Conservation (phyloP, 768 basidiomycete species). For the Boletellus ananiceps region DNA sequence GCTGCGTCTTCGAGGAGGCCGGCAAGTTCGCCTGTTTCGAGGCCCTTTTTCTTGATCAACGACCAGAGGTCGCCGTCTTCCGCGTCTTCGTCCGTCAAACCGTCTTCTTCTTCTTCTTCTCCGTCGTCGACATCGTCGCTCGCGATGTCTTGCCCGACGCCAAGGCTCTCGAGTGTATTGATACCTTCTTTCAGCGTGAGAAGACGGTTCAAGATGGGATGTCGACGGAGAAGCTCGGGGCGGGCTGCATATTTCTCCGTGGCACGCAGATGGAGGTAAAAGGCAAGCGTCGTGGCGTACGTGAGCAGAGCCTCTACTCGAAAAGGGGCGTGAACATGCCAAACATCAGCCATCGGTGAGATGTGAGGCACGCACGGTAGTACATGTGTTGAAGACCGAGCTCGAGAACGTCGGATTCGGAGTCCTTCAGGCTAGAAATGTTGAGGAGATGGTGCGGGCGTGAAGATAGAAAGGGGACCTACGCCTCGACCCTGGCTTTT, state of each 20-base stretch:
- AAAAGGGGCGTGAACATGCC: background rate
- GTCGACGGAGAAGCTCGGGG: conserved; percentile 58
- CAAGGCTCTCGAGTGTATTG: conserved; percentile 78
- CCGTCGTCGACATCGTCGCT: conserved; percentile 46
- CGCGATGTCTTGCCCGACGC: conserved; percentile 54
- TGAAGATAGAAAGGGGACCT: conserved; percentile 16
- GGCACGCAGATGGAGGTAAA: conserved; percentile 85
- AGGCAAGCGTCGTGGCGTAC: conserved; percentile 86
- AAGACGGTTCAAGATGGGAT: conserved; percentile 72
- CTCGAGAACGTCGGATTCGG: conserved; percentile 48
- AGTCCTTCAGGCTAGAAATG: conserved; percentile 42
- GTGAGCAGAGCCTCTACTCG: conserved; percentile 79
- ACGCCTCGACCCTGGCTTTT: conserved; percentile 54
- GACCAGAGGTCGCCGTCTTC: conserved; percentile 43
- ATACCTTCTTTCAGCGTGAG: conserved; percentile 81
- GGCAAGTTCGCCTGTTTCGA: conserved; percentile 49
- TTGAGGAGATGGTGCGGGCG: background rate
- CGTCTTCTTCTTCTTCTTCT: conserved; percentile 25
- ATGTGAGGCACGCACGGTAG: conserved; percentile 64
- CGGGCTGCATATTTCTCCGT: conserved; percentile 57
- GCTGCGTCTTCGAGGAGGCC: conserved; percentile 54
- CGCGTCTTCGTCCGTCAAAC: conserved; percentile 37
- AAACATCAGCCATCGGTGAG: background rate
- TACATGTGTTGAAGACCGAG: conserved; percentile 78
- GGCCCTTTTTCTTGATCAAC: conserved; percentile 32